Percentiles rank a stretch among this genome's conserved stretches.
Conservation (phyloP, 192 early-diverging fungal genomes). For the Linnemannia elongata region DNA sequence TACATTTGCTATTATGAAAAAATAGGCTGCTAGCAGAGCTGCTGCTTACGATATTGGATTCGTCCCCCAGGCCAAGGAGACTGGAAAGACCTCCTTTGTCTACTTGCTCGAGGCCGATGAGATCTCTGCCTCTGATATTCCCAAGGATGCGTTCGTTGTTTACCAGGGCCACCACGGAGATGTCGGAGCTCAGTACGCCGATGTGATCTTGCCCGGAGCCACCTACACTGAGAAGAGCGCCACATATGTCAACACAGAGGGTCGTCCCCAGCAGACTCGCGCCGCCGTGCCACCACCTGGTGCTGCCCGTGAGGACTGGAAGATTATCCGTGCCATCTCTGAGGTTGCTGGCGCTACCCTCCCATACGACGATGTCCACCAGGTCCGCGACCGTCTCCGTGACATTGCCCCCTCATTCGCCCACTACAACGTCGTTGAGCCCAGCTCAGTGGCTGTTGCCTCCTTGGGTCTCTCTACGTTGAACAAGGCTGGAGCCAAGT, state of each 20-base stretch:
- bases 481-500: conserved; percentile 49
- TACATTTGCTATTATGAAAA: neutral
- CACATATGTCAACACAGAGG: conserved; percentile 98
- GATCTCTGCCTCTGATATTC: conserved; percentile 78
- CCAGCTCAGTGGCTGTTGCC: conserved; percentile 65
- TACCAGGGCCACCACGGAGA: conserved; percentile 99
- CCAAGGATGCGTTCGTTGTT: conserved; percentile 94
- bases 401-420: conserved; percentile 91
- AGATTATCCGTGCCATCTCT: conserved; percentile 96
- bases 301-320: conserved; percentile 98
- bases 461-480: conserved; percentile 75
- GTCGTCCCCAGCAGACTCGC: conserved; percentile 92
- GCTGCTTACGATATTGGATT: conserved; percentile 95
- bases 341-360: conserved; percentile 89
- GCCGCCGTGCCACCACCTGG: conserved; percentile 91
- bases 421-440: conserved; percentile 75
- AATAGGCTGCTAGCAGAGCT: conserved; percentile 83
- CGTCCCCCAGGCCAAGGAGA: conserved; percentile 67
- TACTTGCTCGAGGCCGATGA: conserved; percentile 97
- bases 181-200: conserved; percentile 92
- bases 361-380: conserved; percentile 89
- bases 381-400: conserved; percentile 87
- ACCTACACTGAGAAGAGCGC: conserved; percentile 97
- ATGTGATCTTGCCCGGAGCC: conserved; percentile 95
- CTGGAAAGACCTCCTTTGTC: conserved; percentile 74